phyloP scores from a whole-genome alignment of 2,329 filamentous ascomycete genomes.

The Aspergillus versicolor region DNA sequence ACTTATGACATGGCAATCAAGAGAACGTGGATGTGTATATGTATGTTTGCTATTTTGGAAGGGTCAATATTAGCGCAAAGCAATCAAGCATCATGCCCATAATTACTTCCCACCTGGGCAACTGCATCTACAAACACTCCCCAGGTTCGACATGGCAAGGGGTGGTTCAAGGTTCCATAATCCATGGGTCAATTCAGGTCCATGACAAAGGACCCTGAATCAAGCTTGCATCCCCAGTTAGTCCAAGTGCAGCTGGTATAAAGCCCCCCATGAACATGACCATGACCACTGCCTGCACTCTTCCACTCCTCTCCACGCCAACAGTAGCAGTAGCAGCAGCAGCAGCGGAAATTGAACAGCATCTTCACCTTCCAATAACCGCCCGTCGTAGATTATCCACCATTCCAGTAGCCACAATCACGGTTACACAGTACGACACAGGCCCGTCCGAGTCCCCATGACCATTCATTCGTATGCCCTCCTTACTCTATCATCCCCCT shows the following conservation, averaged over 20 bases:
- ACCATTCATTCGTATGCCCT: background rate
- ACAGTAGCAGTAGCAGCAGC: too few species aligned
- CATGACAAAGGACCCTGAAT: too few species aligned
- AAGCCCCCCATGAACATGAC: background rate
- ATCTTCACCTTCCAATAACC: too few species aligned
- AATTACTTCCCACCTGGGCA: too few species aligned
- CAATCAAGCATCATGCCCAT: background rate
- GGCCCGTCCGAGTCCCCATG: background rate
- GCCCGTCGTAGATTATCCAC: background rate
- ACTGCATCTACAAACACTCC: too few species aligned
- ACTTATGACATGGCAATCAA: background rate
- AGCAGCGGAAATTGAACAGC: too few species aligned
- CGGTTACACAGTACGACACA: background rate
- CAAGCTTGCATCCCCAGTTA: background rate
- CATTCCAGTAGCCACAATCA: background rate
- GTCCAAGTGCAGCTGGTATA: background rate
- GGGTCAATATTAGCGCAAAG: background rate
- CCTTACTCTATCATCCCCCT: background rate
- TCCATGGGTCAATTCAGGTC: too few species aligned
- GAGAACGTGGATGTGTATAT: conserved; percentile 4
- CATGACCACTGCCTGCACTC: too few species aligned
- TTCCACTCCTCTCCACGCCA: too few species aligned
- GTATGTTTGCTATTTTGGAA: conserved; percentile 1
- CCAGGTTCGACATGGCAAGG: background rate
- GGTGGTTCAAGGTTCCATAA: background rate